Evolutionary conservation across 768 basidiomycete genomes (phyloP).

Genomic region (Thelephora ganbajun): DNA sequence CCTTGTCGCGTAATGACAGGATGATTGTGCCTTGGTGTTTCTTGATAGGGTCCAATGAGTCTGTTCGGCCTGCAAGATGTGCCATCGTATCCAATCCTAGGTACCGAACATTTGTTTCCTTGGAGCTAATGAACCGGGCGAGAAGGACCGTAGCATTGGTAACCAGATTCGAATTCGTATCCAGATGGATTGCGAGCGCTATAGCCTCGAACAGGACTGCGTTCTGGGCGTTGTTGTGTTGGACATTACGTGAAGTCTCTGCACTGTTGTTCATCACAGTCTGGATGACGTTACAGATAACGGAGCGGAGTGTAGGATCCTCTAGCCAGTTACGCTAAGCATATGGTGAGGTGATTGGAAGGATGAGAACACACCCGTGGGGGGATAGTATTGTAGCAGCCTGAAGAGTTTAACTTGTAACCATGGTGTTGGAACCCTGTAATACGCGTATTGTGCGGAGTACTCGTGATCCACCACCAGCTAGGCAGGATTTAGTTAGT

Average conservation of each 20-base stretch:
- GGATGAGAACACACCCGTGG: slow-evolving; percentile 53
- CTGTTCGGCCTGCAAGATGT: slow-evolving; percentile 88
- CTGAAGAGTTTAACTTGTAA: slow-evolving; percentile 91
- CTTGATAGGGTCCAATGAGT: slow-evolving; percentile 86
- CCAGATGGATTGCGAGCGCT: slow-evolving; percentile 88
- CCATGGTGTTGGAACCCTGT: slow-evolving; percentile 97
- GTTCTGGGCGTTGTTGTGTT: slow-evolving; percentile 98
- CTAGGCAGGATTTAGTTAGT: slow-evolving; percentile 23
- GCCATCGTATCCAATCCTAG: slow-evolving; percentile 97
- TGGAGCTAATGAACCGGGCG: slow-evolving; percentile 92
- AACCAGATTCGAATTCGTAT: slow-evolving; percentile 82
- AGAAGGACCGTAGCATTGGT: slow-evolving; percentile 79
- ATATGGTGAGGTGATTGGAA: background rate
- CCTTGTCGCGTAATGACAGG: slow-evolving; percentile 86
- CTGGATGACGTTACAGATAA: slow-evolving; percentile 73
- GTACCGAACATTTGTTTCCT: slow-evolving; percentile 97
- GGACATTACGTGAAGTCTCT: slow-evolving; percentile 86
- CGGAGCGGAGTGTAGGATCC: slow-evolving; percentile 64
- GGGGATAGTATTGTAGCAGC: slow-evolving; percentile 88
- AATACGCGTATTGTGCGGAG: slow-evolving; percentile 83
- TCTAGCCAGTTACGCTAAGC: slow-evolving; percentile 30
- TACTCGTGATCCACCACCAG: slow-evolving; percentile 88
- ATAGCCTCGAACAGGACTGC: slow-evolving; percentile 98
- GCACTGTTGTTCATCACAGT: slow-evolving; percentile 85
- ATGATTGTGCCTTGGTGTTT: slow-evolving; percentile 94